Conservation (phyloP, 164 flowering plant species). For the Sedum album region DNA sequence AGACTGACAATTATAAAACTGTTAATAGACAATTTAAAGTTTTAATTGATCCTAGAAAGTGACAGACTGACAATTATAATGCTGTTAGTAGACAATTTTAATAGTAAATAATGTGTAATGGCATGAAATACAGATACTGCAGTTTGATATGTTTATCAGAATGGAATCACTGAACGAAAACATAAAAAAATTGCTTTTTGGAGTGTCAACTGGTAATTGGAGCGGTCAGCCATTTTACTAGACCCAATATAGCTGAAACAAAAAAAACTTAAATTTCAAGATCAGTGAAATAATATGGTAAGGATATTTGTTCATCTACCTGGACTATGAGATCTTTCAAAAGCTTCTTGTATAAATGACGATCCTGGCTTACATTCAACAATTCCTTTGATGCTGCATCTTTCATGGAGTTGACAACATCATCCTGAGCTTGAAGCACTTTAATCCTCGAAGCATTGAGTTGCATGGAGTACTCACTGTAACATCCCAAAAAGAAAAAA, state of each 20-base stretch:
- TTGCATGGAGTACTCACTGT: conserved; percentile 75
- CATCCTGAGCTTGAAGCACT: conserved; percentile 66
- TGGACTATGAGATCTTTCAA: conserved; percentile 52
- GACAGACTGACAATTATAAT: too few species aligned
- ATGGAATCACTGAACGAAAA: too few species aligned
- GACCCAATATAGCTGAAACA: neutral
- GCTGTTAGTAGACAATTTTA: too few species aligned
- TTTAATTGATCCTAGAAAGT: too few species aligned
- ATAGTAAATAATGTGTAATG: too few species aligned
- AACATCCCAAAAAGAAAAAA: neutral
- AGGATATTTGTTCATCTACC: conserved; percentile 15
- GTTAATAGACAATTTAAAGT: too few species aligned
- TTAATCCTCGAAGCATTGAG: conserved; percentile 63
- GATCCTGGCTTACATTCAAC: conserved; percentile 25
- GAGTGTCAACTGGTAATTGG: too few species aligned
- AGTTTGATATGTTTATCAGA: too few species aligned
- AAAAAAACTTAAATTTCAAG: neutral
- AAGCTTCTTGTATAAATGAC: conserved; percentile 35
- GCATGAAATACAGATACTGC: too few species aligned
- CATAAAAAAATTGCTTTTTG: too few species aligned
- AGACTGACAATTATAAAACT: too few species aligned
- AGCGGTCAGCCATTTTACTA: neutral
- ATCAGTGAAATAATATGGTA: neutral
- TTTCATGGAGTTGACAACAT: conserved; percentile 51
- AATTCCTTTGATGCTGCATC: conserved; percentile 51